Conservation (phyloP, 2,329 filamentous ascomycete genomes). For the Magnaporthales sp. region DNA sequence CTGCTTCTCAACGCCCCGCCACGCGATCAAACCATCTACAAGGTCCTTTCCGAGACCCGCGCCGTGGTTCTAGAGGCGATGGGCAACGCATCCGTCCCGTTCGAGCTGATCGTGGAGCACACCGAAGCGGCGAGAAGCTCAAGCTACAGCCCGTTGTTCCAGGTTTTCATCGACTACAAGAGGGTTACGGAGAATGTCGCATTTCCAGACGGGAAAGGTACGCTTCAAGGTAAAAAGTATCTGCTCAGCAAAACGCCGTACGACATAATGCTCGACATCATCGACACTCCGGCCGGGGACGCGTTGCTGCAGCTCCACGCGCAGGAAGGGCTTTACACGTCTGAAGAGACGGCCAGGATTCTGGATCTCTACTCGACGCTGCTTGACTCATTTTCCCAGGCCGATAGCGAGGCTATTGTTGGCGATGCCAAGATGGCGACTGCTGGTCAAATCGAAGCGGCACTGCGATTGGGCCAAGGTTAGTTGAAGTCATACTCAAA, state of each 20-base stretch:
- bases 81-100: neutral
- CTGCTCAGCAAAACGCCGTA: neutral
- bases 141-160: conserved; percentile 4
- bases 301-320: neutral
- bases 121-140: neutral
- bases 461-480: neutral
- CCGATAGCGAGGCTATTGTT: neutral
- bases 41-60: neutral
- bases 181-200: neutral
- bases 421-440: neutral
- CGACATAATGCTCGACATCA: conserved; percentile 3
- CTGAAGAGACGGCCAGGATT: neutral
- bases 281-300: neutral
- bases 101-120: conserved; percentile 1
- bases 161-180: conserved; percentile 1
- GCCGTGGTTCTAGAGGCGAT: neutral
- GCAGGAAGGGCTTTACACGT: neutral
- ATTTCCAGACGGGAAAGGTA: neutral
- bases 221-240: neutral
- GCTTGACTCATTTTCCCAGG: neutral
- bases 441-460: neutral
- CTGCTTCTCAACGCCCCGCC: neutral
- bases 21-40: neutral
- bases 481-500: neutral
- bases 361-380: neutral